Conservation (phyloP, 2,329 filamentous ascomycete genomes). For the Penicillium brevicompactum region DNA sequence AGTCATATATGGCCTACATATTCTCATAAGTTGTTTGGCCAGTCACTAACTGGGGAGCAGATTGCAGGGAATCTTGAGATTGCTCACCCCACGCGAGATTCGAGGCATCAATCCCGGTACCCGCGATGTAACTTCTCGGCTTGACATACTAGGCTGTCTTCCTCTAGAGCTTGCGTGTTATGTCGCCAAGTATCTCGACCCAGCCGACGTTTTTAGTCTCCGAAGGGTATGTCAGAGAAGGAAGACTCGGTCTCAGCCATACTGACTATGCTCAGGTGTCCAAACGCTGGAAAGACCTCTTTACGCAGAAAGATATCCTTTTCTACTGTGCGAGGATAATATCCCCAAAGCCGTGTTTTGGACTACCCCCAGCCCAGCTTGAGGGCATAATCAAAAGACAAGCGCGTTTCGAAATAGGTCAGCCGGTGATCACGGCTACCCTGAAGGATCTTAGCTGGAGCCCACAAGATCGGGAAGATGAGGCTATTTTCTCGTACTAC, state of each 20-base stretch:
- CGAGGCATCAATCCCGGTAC: slow-evolving; percentile 29
- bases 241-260: background rate
- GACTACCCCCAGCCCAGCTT: no score
- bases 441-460: no score
- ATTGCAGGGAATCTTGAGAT: slow-evolving; percentile 29
- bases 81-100: slow-evolving; percentile 33
- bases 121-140: slow-evolving; percentile 27
- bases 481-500: no score
- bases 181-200: slow-evolving; percentile 28
- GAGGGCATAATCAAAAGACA: no score
- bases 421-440: no score
- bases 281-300: slow-evolving; percentile 32
- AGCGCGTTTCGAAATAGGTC: no score
- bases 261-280: slow-evolving; percentile 31
- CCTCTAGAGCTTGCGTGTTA: slow-evolving; percentile 36
- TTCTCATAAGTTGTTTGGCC: background rate
- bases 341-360: no score
- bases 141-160: slow-evolving; percentile 35
- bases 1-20: background rate
- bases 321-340: no score
- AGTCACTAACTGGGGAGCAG: slow-evolving; percentile 18
- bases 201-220: slow-evolving; percentile 32
- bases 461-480: no score
- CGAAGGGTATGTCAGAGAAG: slow-evolving; percentile 28
- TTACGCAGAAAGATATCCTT: slow-evolving; percentile 17